These are phyloP conservation scores for Nitzschia putrida DNA, from an alignment of 108 stramenopile genomes.

Conservation along the genomic window DNA sequence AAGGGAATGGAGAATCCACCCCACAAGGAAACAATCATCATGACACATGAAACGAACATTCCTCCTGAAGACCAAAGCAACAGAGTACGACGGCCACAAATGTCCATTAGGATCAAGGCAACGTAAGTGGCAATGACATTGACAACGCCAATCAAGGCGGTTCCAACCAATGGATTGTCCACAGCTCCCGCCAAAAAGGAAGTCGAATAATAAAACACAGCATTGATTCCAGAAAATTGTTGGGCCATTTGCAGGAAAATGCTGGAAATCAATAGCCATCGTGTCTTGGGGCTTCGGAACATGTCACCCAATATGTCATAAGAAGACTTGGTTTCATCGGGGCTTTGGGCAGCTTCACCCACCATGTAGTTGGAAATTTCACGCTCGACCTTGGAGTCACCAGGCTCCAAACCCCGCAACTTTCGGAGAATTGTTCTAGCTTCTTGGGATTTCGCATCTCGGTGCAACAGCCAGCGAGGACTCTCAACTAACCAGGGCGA, in stretches of 20 bases:
- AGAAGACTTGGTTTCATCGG: constrained; percentile 33
- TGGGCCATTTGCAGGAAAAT: constrained; percentile 86
- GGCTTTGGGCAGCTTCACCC: constrained; percentile 56
- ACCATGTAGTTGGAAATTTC: constrained; percentile 87
- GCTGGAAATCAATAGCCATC: constrained; percentile 69
- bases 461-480: constrained; percentile 85
- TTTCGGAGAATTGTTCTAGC: constrained; percentile 87
- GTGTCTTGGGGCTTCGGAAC: constrained; percentile 61
- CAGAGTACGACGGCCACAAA: constrained; percentile 77
- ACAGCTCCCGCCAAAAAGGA: constrained; percentile 93
- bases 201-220: constrained; percentile 98
- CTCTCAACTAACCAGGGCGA: constrained; percentile 87
- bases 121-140: constrained; percentile 96
- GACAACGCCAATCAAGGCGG: constrained; percentile 85
- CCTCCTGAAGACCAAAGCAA: constrained; percentile 85
- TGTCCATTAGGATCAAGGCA: constrained; percentile 92
- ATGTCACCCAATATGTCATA: constrained; percentile 57
- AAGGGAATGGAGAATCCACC: constrained; percentile 55
- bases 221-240: constrained; percentile 97
- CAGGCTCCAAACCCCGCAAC: constrained; percentile 76
- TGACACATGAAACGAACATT: constrained; percentile 73
- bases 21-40: constrained; percentile 62
- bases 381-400: constrained; percentile 88
- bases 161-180: constrained; percentile 88
- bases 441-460: constrained; percentile 68